Percentiles rank a stretch among this genome's conserved stretches.
phyloP scores from a whole-genome alignment of 202 grass and related monocot genomes.

The Schoenoplectus tabernaemontani region DNA sequence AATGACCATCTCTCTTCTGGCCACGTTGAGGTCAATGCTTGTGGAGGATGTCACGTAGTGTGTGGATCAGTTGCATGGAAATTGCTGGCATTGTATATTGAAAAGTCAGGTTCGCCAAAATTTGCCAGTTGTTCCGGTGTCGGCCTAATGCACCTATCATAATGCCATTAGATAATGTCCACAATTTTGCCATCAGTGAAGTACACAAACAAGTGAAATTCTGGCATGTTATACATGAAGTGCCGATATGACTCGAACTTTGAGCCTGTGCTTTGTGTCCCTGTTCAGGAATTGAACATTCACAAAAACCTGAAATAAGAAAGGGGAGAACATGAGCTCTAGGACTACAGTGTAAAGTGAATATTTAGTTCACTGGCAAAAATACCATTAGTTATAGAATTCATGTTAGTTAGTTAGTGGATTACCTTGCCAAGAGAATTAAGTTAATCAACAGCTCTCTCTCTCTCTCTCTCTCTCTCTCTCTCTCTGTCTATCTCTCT shows the following conservation, averaged over 20 bases:
- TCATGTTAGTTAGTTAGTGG: constrained; percentile 24
- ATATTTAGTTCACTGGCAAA: not conserved
- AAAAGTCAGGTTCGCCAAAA: constrained; percentile 94
- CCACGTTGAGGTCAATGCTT: constrained; percentile 80
- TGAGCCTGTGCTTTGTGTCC: constrained; percentile 82
- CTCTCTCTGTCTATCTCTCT: too few relatives aligned
- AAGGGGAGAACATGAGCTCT: constrained; percentile 32
- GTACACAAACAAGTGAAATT: not conserved
- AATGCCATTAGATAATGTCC: not conserved
- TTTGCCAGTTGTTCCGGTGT: constrained; percentile 81
- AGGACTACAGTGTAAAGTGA: too few relatives aligned
- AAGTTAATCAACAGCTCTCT: too few relatives aligned
- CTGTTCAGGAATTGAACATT: constrained; percentile 99
- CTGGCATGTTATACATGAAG: constrained; percentile 99
- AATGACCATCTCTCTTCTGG: constrained; percentile 96
- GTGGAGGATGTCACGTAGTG: constrained; percentile 98
- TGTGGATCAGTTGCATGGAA: constrained; percentile 95
- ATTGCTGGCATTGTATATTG: constrained; percentile 98
- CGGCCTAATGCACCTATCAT: constrained; percentile 75
- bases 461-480: too few relatives aligned
- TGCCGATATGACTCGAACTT: constrained; percentile 93
- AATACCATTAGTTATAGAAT: not conserved
- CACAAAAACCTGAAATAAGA: constrained; percentile 71
- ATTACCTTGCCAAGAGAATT: too few relatives aligned
- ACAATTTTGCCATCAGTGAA: not conserved